Percentiles rank a stretch among this genome's conserved stretches.
These are phyloP conservation scores for Phytophthora sansomeana DNA, from an alignment of 352 stramenopile genomes.

Conservation along the genomic window DNA sequence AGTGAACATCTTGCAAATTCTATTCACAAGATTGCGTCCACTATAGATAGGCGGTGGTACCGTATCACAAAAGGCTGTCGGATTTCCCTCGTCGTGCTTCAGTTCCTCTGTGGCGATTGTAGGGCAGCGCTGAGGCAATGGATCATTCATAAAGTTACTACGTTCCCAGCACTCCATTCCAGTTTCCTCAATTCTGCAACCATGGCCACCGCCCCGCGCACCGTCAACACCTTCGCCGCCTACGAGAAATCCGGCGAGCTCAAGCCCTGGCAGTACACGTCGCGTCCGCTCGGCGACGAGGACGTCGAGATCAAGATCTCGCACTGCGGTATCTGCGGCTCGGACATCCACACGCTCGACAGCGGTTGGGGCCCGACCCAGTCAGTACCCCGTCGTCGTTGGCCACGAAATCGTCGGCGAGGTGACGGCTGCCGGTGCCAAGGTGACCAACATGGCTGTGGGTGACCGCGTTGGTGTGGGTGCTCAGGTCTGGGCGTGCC, in stretches of 20 bases:
- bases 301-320: constrained; percentile 75
- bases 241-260: constrained; percentile 47
- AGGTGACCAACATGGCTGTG: constrained; percentile 74
- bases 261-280: constrained; percentile 58
- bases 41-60: no score
- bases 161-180: constrained; percentile 12
- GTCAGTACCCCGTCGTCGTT: constrained; percentile 58
- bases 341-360: constrained; percentile 61
- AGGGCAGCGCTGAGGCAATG: background rate
- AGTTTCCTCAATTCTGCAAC: background rate
- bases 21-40: no score
- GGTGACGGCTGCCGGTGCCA: constrained; percentile 46
- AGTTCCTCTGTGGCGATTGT: no score
- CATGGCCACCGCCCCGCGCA: constrained; percentile 45
- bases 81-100: no score
- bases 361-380: constrained; percentile 50
- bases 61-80: no score
- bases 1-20: no score
- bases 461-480: constrained; percentile 84
- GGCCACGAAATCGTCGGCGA: constrained; percentile 68
- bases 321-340: constrained; percentile 71
- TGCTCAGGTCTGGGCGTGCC: constrained; percentile 77
- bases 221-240: constrained; percentile 57
- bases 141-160: constrained; percentile 34
- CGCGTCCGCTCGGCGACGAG: constrained; percentile 48